These are phyloP conservation scores for Cordyceps tenuipes DNA, from an alignment of 2,329 filamentous ascomycete species.

Conservation along the genomic window DNA sequence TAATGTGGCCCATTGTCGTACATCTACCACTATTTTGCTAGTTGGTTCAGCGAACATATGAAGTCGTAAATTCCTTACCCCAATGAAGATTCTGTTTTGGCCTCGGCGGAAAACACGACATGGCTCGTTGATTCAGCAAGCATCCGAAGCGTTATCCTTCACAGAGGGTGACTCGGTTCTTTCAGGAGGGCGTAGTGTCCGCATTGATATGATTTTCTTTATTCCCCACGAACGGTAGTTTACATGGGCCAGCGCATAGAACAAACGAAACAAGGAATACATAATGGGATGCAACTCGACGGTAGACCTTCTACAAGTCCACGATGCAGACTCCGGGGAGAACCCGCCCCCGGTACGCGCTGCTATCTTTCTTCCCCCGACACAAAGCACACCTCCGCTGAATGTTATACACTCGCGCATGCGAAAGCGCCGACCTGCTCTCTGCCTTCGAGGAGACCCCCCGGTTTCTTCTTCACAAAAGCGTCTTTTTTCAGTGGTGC, in stretches of 20 bases:
- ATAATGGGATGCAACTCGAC: background rate
- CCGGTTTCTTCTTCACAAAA: no score
- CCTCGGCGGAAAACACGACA: no score
- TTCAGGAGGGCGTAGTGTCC: background rate
- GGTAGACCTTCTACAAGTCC: background rate
- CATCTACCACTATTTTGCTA: background rate
- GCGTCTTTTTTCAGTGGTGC: background rate
- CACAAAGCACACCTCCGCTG: no score
- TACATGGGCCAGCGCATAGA: constrained; percentile 4
- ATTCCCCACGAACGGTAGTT: constrained; percentile 9
- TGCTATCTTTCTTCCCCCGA: no score
- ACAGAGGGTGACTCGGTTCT: background rate
- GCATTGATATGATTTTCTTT: background rate
- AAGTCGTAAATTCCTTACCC: no score
- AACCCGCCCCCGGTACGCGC: background rate
- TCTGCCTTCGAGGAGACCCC: no score
- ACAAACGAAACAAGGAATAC: constrained; percentile 8
- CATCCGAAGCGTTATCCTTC: background rate
- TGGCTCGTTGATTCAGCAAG: no score
- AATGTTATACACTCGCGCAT: constrained; percentile 2
- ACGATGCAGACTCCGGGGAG: background rate
- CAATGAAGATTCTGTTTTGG: no score
- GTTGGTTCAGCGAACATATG: background rate
- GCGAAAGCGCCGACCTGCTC: background rate
- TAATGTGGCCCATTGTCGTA: background rate